These are phyloP conservation scores for Bassia scoparia DNA, from an alignment of 148 eudicot genomes.

Conservation along the genomic window DNA sequence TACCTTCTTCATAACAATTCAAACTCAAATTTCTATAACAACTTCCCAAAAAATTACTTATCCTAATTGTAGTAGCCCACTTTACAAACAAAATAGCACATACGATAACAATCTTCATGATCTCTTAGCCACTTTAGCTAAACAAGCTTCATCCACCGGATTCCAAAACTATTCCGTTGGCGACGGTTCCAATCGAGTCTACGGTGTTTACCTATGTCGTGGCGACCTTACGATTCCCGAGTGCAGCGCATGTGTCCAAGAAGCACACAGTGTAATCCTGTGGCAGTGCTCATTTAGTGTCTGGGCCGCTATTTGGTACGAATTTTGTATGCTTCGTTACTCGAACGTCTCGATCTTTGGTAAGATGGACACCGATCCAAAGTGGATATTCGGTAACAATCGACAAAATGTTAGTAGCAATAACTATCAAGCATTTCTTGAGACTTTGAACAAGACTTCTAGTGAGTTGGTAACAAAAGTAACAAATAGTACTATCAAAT, in stretches of 20 bases:
- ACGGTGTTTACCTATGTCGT: conserved; percentile 9
- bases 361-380: not conserved
- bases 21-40: too few species aligned
- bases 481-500: not conserved
- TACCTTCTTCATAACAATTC: too few species aligned
- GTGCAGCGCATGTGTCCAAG: not conserved
- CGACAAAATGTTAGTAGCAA: not conserved
- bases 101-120: conserved; percentile 3
- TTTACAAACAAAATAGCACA: not conserved
- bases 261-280: not conserved
- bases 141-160: not conserved
- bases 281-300: not conserved
- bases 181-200: not conserved
- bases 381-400: not conserved
- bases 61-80: not conserved
- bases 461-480: not conserved
- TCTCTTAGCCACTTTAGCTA: not conserved
- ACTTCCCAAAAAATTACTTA: not conserved
- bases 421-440: not conserved
- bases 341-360: not conserved
- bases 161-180: not conserved
- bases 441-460: not conserved
- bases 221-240: not conserved
- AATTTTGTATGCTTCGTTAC: not conserved
- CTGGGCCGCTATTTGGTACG: not conserved